Base-by-base conservation (phyloP, 768 basidiomycete species). In the Rhodotorula toruloides region DNA sequence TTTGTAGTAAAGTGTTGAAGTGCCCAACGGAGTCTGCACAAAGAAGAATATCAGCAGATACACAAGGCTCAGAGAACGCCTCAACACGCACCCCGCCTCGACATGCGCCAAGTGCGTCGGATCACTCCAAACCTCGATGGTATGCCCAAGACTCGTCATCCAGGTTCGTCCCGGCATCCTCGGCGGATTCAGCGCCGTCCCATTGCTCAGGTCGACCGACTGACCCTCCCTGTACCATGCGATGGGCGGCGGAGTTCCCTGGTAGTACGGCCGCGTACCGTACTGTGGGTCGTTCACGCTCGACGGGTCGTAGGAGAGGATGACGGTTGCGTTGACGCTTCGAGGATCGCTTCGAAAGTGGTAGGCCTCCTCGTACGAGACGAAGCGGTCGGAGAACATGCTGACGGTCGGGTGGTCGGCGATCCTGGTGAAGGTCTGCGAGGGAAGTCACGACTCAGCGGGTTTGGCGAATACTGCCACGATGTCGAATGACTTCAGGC, bases 281-380 rank as follows among this genome's bases (percentile, higher is more conserved):
- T 43, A 49, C 3, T 49, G n/a, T 3, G 58, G 36, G 50, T 71
- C 63, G 32, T 52, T 58, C 61, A 78, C 78, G 39, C 75, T 76
- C 9, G 61, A 34, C 43, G 77, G 74, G 57, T 79, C 76, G 14
- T 78, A 78, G 1, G 78, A 76, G 37, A 80, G 54, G 16, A 80
- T 61, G 4, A 79, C 73, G 11, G 74, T 71, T 0, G 77, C 77
- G 39, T 78, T 77, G 22, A 76, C 72, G 8, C 56, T 61, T 36
- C 79, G 65, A 21, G 79, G 79, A 60, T 80, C 78, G 6, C 74
- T 71, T 2, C 77, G 72, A 72, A 77, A 79, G 47, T 77, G 69
- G 65, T 80, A 79, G 27, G 78, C 78, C 54, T 80, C 79, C 59
- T 80, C 79, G 43, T 46, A 60, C 13, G 55, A 39, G 29, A 11